Evolutionary conservation across 2,329 filamentous ascomycete genomes (phyloP).

Genomic region (Nannizziopsis barbatae): DNA sequence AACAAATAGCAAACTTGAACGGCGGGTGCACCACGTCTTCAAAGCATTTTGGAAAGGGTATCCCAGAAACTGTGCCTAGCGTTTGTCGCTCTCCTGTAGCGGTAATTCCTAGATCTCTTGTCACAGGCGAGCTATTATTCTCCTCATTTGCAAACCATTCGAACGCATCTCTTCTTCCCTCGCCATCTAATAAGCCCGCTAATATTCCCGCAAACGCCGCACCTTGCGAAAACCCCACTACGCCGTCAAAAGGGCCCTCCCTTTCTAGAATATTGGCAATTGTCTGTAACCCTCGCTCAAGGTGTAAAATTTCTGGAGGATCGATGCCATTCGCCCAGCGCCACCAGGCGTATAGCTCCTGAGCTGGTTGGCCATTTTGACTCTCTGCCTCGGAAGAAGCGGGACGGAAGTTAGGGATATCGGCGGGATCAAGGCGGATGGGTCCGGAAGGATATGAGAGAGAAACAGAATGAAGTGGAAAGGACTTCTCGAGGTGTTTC

Average conservation of each 20-base stretch:
- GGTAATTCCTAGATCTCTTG: not conserved
- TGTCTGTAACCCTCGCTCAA: slow-evolving; percentile 55
- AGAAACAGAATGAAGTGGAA: slow-evolving; percentile 49
- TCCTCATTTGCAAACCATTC: slow-evolving; percentile 25
- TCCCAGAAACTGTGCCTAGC: slow-evolving; percentile 28
- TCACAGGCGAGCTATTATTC: slow-evolving; percentile 14
- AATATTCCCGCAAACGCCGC: slow-evolving; percentile 62
- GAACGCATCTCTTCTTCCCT: slow-evolving; percentile 37
- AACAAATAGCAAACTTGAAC: slow-evolving; percentile 61
- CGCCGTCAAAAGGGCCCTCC: slow-evolving; percentile 61
- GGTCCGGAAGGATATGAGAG: slow-evolving; percentile 62
- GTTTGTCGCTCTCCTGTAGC: not conserved
- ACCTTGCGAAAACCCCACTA: slow-evolving; percentile 75
- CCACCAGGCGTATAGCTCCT: slow-evolving; percentile 79
- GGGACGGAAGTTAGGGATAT: slow-evolving; percentile 58
- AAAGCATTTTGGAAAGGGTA: slow-evolving; percentile 44
- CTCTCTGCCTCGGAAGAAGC: slow-evolving; percentile 27
- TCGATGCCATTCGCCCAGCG: slow-evolving; percentile 51
- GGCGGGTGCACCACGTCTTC: slow-evolving; percentile 38
- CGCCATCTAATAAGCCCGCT: slow-evolving; percentile 56
- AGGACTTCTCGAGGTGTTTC: slow-evolving; percentile 65
- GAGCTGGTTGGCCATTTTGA: slow-evolving; percentile 40
- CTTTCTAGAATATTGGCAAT: slow-evolving; percentile 53
- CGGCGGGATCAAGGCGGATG: slow-evolving; percentile 48
- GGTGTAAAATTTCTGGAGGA: slow-evolving; percentile 52